Evolutionary conservation across 2,329 filamentous ascomycete species (phyloP).

Genomic region (Fusarium nodosum): DNA sequence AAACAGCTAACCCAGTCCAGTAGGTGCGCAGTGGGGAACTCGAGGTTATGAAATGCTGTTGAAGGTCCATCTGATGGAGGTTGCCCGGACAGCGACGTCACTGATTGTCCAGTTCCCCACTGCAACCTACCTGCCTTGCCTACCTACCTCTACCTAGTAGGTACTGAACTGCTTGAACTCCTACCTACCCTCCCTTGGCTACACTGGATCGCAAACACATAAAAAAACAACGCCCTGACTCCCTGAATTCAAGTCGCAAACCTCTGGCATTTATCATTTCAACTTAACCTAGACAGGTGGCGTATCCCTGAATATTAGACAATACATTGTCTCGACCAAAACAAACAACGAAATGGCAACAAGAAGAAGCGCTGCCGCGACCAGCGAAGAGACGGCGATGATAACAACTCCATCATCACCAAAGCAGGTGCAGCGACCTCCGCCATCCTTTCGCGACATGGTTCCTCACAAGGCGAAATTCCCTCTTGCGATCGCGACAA

Average conservation of each 20-base stretch:
- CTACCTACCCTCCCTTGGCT: slow-evolving; percentile 9
- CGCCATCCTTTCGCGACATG: slow-evolving; percentile 36
- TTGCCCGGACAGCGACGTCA: slow-evolving; percentile 53
- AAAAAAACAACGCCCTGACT: neutral
- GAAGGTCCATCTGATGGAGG: slow-evolving; percentile 21
- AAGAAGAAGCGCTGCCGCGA: slow-evolving; percentile 43
- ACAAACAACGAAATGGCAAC: slow-evolving; percentile 38
- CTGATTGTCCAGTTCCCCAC: slow-evolving; percentile 30
- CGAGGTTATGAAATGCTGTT: slow-evolving; percentile 12
- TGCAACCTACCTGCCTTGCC: slow-evolving; percentile 5
- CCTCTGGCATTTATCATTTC: slow-evolving; percentile 4
- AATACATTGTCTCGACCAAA: slow-evolving; percentile 5
- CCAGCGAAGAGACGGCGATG: slow-evolving; percentile 38
- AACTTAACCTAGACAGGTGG: slow-evolving; percentile 20
- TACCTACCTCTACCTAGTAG: neutral
- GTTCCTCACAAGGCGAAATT: slow-evolving; percentile 64
- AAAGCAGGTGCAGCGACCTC: slow-evolving; percentile 20
- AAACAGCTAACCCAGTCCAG: slow-evolving; percentile 32
- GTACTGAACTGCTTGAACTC: slow-evolving; percentile 2
- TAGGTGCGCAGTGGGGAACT: slow-evolving; percentile 19
- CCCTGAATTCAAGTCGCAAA: slow-evolving; percentile 12
- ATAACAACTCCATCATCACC: slow-evolving; percentile 30
- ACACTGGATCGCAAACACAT: slow-evolving; percentile 25
- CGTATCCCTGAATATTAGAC: neutral
- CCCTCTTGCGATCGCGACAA: slow-evolving; percentile 66